phyloP scores from a whole-genome alignment of 208 protist genomes.

The Trypanosoma theileri region DNA sequence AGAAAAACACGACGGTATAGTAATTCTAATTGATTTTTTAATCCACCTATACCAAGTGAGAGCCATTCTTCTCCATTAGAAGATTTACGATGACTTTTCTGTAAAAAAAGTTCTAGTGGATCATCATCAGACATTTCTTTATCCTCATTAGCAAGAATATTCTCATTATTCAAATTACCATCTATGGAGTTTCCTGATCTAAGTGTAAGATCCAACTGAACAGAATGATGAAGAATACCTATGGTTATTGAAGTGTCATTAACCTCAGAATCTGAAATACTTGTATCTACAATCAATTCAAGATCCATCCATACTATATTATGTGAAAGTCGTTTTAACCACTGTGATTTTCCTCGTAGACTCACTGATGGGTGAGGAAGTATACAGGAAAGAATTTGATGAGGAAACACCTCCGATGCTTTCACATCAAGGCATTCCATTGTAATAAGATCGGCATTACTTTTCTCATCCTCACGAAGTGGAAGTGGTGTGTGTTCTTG shows the following conservation, averaged over 20 bases:
- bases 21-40: constrained; percentile 92
- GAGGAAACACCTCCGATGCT: constrained; percentile 52
- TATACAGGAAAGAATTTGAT: constrained; percentile 62
- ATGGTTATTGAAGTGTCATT: constrained; percentile 22
- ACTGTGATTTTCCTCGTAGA: constrained; percentile 1
- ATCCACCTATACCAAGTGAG: constrained; percentile 94
- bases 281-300: constrained; percentile 13
- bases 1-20: constrained; percentile 99
- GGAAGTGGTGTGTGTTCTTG: constrained; percentile 20
- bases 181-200: neutral
- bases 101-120: constrained; percentile 61
- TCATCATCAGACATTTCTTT: constrained; percentile 19
- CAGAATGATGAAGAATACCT: constrained; percentile 39
- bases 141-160: constrained; percentile 5
- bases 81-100: constrained; percentile 4
- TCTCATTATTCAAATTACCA: neutral
- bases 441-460: constrained; percentile 4
- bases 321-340: constrained; percentile 25
- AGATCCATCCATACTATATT: constrained; percentile 36
- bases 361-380: constrained; percentile 38
- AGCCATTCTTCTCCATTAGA: constrained; percentile 46
- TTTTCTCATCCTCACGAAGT: neutral
- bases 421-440: constrained; percentile 37
- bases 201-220: constrained; percentile 46
- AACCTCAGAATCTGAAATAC: neutral